A percentile compares a stretch with the other conserved stretches of the same genome.
phyloP scores from a whole-genome alignment of 2,329 filamentous ascomycete species.

The Colletotrichum higginsianum region DNA sequence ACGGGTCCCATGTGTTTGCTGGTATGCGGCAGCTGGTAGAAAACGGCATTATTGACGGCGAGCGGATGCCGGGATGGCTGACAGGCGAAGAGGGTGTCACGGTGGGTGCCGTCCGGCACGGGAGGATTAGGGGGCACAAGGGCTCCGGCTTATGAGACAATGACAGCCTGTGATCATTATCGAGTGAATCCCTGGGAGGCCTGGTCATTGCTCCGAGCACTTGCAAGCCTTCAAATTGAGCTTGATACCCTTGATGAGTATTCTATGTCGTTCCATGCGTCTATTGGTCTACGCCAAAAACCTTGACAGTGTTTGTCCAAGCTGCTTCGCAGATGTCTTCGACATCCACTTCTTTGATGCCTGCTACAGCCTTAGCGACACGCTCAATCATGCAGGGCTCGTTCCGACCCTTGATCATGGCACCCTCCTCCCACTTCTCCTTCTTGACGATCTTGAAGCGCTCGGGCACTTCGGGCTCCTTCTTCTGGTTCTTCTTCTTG shows the following conservation, averaged over 20 bases:
- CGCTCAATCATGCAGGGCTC: conserved; percentile 90
- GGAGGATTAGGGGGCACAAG: conserved; percentile 73
- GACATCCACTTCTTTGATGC: conserved; percentile 83
- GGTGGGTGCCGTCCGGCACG: conserved; percentile 76
- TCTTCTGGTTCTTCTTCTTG: conserved; percentile 68
- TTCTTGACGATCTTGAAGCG: conserved; percentile 92
- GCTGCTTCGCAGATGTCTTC: conserved; percentile 90
- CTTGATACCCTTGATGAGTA: conserved; percentile 34
- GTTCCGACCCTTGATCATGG: conserved; percentile 95
- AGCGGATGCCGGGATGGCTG: conserved; percentile 90
- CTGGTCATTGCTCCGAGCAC: not conserved
- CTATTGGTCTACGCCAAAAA: conserved; percentile 80
- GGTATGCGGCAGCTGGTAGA: conserved; percentile 86
- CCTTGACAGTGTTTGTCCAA: conserved; percentile 84
- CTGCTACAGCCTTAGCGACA: conserved; percentile 90
- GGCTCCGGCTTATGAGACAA: conserved; percentile 65
- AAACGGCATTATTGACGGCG: conserved; percentile 80
- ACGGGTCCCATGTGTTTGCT: conserved; percentile 84
- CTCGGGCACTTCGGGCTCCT: conserved; percentile 76
- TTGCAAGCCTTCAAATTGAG: conserved; percentile 5
- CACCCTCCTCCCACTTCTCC: conserved; percentile 90
- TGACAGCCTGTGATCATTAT: not conserved
- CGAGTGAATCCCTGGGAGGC: not conserved
- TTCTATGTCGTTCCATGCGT: conserved; percentile 38
- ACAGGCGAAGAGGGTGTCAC: conserved; percentile 89